phyloP scores from a whole-genome alignment of 2,329 filamentous ascomycete species.

The Gaeumannomyces tritici region DNA sequence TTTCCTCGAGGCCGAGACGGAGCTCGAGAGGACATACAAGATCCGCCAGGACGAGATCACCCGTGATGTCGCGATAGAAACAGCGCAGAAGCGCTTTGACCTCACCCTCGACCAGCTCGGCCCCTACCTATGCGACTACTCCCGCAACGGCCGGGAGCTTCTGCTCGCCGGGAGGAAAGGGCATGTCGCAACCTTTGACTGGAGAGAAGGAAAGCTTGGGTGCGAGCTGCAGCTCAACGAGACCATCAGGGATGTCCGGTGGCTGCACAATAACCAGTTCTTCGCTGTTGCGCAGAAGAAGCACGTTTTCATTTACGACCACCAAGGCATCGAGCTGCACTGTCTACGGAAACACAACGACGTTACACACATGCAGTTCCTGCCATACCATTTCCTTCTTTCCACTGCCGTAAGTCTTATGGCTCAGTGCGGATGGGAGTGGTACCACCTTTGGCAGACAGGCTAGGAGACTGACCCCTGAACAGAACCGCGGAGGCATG shows the following conservation, averaged over 20 bases:
- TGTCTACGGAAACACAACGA: slow-evolving; percentile 85
- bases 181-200: slow-evolving; percentile 94
- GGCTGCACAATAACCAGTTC: slow-evolving; percentile 89
- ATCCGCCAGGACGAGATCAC: slow-evolving; percentile 82
- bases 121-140: slow-evolving; percentile 84
- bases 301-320: slow-evolving; percentile 93
- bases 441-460: no score
- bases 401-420: slow-evolving; percentile 61
- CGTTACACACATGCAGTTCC: slow-evolving; percentile 86
- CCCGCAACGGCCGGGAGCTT: slow-evolving; percentile 77
- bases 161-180: slow-evolving; percentile 84
- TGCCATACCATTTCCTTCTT: slow-evolving; percentile 92
- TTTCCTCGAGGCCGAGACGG: slow-evolving; percentile 79
- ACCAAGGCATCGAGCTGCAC: slow-evolving; percentile 83
- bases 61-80: slow-evolving; percentile 65
- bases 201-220: slow-evolving; percentile 81
- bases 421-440: background rate
- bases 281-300: slow-evolving; percentile 97
- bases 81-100: slow-evolving; percentile 88
- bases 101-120: slow-evolving; percentile 74
- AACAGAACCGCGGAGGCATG: slow-evolving; percentile 67
- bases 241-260: slow-evolving; percentile 80
- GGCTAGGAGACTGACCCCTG: slow-evolving; percentile 11
- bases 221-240: slow-evolving; percentile 82
- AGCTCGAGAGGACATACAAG: slow-evolving; percentile 86